phyloP scores from a whole-genome alignment of 345 rosid genomes.

The Pugionium dolabratum region DNA sequence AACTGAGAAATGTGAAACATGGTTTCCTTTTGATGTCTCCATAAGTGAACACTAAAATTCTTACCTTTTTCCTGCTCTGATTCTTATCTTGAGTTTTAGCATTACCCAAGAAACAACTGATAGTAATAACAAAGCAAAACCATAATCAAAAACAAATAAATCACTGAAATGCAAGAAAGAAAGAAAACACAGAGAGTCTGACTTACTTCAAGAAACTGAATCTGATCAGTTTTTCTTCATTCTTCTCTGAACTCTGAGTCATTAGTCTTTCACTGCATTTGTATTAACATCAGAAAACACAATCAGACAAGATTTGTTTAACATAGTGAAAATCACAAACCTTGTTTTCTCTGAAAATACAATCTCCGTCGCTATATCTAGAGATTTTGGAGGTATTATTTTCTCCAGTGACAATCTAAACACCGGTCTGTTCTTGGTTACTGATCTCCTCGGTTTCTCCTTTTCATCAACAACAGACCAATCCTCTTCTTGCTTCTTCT shows the following conservation, averaged over 20 bases:
- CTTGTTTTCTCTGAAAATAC: conserved; percentile 32
- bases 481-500: conserved; percentile 13
- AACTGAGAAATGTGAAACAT: conserved; percentile 10
- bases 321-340: conserved; percentile 24
- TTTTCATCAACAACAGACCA: conserved; percentile 24
- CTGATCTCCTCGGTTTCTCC: conserved; percentile 28
- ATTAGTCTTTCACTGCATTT: conserved; percentile 35
- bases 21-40: not conserved
- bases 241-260: conserved; percentile 10
- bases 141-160: conserved; percentile 7
- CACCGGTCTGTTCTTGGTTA: conserved; percentile 39
- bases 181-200: not conserved
- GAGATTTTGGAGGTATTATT: conserved; percentile 26
- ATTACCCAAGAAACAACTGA: conserved; percentile 31
- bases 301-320: conserved; percentile 5
- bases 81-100: conserved; percentile 34
- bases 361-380: conserved; percentile 9
- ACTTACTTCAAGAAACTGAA: conserved; percentile 34
- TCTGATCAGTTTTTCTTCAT: conserved; percentile 10
- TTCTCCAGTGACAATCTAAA: conserved; percentile 44
- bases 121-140: conserved; percentile 6
- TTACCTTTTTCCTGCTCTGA: conserved; percentile 27
- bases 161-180: not conserved
- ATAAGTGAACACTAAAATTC: not conserved
- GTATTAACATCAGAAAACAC: not conserved